Evolutionary conservation across 2,329 filamentous ascomycete genomes (phyloP).

Genomic region (Aspergillus ustus): DNA sequence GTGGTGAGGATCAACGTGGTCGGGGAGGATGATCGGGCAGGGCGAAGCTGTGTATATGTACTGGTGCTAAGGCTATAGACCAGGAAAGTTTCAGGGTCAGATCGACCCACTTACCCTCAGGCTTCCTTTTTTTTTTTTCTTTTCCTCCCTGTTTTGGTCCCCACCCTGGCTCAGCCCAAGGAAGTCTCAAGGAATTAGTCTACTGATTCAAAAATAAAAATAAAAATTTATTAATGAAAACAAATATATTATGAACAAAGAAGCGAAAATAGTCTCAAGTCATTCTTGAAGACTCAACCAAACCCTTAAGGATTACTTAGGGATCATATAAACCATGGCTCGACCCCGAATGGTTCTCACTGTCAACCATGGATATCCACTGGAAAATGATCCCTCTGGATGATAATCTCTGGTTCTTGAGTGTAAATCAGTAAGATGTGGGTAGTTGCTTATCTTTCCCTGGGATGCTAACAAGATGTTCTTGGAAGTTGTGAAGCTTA

Average conservation of each 20-base stretch:
- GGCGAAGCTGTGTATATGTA: conserved; percentile 13
- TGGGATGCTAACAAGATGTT: conserved; percentile 2
- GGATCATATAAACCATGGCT: neutral
- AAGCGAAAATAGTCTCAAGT: neutral
- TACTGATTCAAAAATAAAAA: conserved; percentile 3
- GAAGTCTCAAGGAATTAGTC: neutral
- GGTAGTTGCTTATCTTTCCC: neutral
- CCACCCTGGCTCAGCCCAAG: conserved; percentile 4
- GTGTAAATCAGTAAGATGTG: neutral
- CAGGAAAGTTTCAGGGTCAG: conserved; percentile 28
- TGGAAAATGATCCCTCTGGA: neutral
- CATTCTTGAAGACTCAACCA: too few relatives aligned
- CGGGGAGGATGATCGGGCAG: conserved; percentile 12
- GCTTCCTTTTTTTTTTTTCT: conserved; percentile 13
- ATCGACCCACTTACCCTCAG: conserved; percentile 29
- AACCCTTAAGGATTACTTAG: neutral
- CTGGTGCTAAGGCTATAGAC: neutral
- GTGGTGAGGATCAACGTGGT: neutral
- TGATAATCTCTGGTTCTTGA: neutral
- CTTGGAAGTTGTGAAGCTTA: conserved; percentile 1
- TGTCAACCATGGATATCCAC: neutral
- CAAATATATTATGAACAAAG: neutral
- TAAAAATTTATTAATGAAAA: conserved; percentile 1
- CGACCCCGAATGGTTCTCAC: neutral
- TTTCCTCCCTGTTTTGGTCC: conserved; percentile 10